Percentiles rank a stretch among this genome's conserved stretches.
These are phyloP conservation scores for Hortaea werneckii DNA, from an alignment of 2,329 filamentous ascomycete genomes.

Conservation along the genomic window DNA sequence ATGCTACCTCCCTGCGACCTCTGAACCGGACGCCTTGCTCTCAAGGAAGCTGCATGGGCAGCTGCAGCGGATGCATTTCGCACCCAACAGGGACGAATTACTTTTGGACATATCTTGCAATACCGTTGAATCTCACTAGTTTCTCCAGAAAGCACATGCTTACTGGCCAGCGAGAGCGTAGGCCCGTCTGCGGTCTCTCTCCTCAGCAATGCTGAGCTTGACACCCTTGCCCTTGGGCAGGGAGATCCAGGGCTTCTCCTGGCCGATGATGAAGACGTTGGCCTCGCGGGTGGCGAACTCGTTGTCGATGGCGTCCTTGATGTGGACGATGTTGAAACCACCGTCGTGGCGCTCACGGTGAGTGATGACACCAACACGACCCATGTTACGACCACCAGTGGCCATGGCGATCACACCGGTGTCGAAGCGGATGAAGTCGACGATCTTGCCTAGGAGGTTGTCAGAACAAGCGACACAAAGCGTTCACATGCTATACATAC, in stretches of 20 bases:
- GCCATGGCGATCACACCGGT: constrained; percentile 97
- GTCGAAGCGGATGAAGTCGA: constrained; percentile 97
- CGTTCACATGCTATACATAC: constrained; percentile 30
- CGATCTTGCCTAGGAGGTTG: constrained; percentile 56
- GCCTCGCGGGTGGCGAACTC: constrained; percentile 97
- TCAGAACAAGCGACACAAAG: too few relatives aligned
- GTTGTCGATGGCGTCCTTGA: constrained; percentile 99
- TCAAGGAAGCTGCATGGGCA: background rate
- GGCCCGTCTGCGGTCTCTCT: constrained; percentile 94
- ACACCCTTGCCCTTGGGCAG: constrained; percentile 99
- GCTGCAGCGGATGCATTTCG: background rate
- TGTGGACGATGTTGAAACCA: constrained; percentile 95
- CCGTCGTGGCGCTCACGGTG: constrained; percentile 99
- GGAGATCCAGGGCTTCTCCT: constrained; percentile 98
- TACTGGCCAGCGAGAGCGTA: constrained; percentile 40
- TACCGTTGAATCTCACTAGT: background rate
- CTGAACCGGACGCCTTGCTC: background rate
- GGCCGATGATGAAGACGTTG: constrained; percentile 99
- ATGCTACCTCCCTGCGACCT: background rate
- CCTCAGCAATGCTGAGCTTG: constrained; percentile 98
- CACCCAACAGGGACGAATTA: background rate
- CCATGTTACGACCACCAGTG: constrained; percentile 99
- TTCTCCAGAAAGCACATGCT: background rate
- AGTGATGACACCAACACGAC: constrained; percentile 99
- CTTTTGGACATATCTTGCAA: too few relatives aligned